Evolutionary conservation across 164 flowering plant species (phyloP).

Genomic region (Amborella trichopoda): DNA sequence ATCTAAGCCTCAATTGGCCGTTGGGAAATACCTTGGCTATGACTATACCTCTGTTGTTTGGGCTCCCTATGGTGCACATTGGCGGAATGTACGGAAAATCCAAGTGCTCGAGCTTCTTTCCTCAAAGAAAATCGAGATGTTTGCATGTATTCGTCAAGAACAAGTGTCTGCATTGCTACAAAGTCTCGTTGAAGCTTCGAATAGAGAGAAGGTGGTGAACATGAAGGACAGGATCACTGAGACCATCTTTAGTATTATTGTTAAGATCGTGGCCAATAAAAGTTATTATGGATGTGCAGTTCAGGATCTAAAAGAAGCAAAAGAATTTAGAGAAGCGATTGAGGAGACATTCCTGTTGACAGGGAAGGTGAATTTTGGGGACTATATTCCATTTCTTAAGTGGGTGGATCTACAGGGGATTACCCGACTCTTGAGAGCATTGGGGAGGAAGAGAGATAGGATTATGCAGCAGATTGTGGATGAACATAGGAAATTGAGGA

Average conservation of each 20-base stretch:
- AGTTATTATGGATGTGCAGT: conserved; percentile 10
- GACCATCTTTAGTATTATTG: conserved; percentile 14
- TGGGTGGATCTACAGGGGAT: conserved; percentile 9
- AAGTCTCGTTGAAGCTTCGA: no score
- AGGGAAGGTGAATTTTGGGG: conserved; percentile 5
- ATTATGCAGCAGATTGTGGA: no score
- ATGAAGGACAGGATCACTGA: no score
- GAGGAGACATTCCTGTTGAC: neutral
- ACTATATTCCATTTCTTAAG: no score
- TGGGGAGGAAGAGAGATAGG: conserved; percentile 7
- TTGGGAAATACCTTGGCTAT: conserved; percentile 18
- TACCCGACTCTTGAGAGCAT: conserved; percentile 5
- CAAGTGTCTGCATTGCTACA: conserved; percentile 9
- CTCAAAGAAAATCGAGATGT: conserved; percentile 11
- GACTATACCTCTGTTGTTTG: conserved; percentile 18
- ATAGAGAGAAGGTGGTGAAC: no score
- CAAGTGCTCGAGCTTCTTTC: conserved; percentile 21
- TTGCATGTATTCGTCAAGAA: conserved; percentile 10
- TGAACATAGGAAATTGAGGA: no score
- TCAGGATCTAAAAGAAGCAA: conserved; percentile 12
- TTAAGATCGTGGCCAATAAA: conserved; percentile 15
- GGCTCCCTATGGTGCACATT: conserved; percentile 19
- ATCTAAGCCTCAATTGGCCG: conserved; percentile 19
- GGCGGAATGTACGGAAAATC: conserved; percentile 19
- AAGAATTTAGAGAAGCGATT: conserved; percentile 4